Conservation (phyloP, 1,139 yeast species). For the Pneumocystis carinii region DNA sequence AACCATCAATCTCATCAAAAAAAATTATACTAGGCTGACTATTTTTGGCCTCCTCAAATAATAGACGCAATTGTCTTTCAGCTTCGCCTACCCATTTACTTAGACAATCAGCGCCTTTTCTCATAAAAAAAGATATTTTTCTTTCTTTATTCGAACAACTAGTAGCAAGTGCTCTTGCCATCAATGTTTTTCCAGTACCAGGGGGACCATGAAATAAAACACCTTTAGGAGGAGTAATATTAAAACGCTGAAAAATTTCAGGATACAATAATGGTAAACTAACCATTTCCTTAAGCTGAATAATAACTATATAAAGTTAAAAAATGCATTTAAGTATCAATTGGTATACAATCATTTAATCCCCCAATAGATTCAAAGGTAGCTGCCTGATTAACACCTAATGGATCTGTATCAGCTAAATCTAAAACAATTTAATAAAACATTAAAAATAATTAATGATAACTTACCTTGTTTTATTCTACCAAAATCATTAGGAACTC, state of each 20-base stretch:
- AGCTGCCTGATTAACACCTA: conserved; percentile 85
- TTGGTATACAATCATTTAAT: conserved; percentile 38
- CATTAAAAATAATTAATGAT: neutral
- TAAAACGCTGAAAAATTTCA: conserved; percentile 77
- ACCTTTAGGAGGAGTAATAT: conserved; percentile 93
- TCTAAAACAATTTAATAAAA: neutral
- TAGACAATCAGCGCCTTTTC: conserved; percentile 95
- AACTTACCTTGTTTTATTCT: neutral
- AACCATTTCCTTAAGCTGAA: conserved; percentile 93
- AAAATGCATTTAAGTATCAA: conserved; percentile 19
- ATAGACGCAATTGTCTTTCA: conserved; percentile 74
- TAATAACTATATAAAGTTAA: conserved; percentile 32
- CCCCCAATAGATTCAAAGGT: conserved; percentile 91
- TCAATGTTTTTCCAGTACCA: conserved; percentile 95
- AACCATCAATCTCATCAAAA: conserved; percentile 93
- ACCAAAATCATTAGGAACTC: neutral
- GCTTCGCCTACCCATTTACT: conserved; percentile 99
- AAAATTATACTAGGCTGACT: conserved; percentile 92
- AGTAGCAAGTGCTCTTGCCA: conserved; percentile 96
- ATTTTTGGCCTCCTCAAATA: conserved; percentile 90
- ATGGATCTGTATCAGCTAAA: conserved; percentile 78
- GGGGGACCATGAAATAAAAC: conserved; percentile 98
- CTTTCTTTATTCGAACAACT: conserved; percentile 69
- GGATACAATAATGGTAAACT: conserved; percentile 87
- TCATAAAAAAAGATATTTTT: conserved; percentile 91